These are phyloP conservation scores for Rhodotorula sp. DNA, from an alignment of 1,284 basidiomycete species.

Conservation along the genomic window DNA sequence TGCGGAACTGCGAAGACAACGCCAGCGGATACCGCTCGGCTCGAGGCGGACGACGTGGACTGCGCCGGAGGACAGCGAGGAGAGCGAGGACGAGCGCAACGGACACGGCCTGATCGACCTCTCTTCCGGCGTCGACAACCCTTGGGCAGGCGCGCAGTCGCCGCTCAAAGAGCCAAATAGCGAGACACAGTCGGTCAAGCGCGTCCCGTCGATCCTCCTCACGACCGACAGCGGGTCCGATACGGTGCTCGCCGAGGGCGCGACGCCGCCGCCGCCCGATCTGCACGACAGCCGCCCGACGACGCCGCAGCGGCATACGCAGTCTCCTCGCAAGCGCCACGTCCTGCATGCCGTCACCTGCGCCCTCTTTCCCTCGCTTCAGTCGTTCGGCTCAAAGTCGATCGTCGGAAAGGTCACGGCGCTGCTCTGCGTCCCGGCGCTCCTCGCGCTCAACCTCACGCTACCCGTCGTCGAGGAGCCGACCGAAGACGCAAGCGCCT, in stretches of 20 bases:
- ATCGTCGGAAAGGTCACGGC: conserved; percentile 71
- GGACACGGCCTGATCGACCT: conserved; percentile 19
- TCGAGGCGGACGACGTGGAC: conserved; percentile 3
- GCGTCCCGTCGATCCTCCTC: conserved; percentile 43
- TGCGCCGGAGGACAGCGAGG: background rate
- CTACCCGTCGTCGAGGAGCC: conserved; percentile 74
- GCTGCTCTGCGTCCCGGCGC: conserved; percentile 80
- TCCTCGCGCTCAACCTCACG: conserved; percentile 81
- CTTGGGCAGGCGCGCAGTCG: conserved; percentile 35
- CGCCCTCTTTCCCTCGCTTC: conserved; percentile 83
- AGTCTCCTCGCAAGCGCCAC: conserved; percentile 49
- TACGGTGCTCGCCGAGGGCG: background rate
- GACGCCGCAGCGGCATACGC: background rate
- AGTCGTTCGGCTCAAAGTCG: conserved; percentile 71
- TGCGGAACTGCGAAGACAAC: background rate
- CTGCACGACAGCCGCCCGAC: background rate
- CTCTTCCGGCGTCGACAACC: conserved; percentile 39
- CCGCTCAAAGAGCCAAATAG: background rate
- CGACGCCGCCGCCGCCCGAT: background rate
- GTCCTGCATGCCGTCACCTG: conserved; percentile 57
- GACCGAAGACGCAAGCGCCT: conserved; percentile 28
- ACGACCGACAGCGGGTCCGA: conserved; percentile 23
- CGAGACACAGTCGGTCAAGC: background rate
- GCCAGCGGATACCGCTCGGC: background rate
- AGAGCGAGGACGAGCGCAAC: conserved; percentile 22